Base-by-base conservation (phyloP, 2,329 filamentous ascomycete genomes). In the Phaeosphaeria sp. region DNA sequence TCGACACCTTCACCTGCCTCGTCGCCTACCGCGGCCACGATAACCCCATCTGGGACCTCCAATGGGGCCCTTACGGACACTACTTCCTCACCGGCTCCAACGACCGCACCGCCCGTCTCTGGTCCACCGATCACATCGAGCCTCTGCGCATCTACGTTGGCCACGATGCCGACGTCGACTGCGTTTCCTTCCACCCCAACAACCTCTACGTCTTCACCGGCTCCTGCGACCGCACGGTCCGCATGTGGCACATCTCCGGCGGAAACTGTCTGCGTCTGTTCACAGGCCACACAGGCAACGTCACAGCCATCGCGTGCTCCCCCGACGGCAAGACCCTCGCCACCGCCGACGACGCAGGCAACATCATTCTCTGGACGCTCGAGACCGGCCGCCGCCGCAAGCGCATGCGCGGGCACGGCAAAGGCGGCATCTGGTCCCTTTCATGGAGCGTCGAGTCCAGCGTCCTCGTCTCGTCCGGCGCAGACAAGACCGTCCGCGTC, bases 161-260 rank as follows among this genome's bases (percentile, higher is more conserved):
- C 1, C 95, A 99, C 72, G 93, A 98, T 67, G 92, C 93, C 20
- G 90, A 92, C 66, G 91, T 97, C n/a, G 96, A 96, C 51, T 88
- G 89, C 44, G 84, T 97, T n/a, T 84, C 91, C 15, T 99, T 95
- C 88, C 95, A 99, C 71, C 92, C 94, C 0, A 99, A 99, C 74
- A 92, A 92, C 18, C 87, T 91, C 6, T 99, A 98, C 69, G 82
- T 97, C 45, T 97, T 99, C 77, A 97, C 95, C 0, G 93, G 91
- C 3, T 96, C 92, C 13, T 91, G 91, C 65, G 93, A 99, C 77
- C 94, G 94, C 77, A 95, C 93, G 0, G 91, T 98, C 33, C 89
- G 95, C 27, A 98, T 99, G 94, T 99, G 95, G 95, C 89, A 93
- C 9, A 87, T 97, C n/a, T 86, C 88, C 11, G 94, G 90, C 8